Evolutionary conservation across 2,329 filamentous ascomycete species (phyloP).

Genomic region (Paradendryphiella salina): DNA sequence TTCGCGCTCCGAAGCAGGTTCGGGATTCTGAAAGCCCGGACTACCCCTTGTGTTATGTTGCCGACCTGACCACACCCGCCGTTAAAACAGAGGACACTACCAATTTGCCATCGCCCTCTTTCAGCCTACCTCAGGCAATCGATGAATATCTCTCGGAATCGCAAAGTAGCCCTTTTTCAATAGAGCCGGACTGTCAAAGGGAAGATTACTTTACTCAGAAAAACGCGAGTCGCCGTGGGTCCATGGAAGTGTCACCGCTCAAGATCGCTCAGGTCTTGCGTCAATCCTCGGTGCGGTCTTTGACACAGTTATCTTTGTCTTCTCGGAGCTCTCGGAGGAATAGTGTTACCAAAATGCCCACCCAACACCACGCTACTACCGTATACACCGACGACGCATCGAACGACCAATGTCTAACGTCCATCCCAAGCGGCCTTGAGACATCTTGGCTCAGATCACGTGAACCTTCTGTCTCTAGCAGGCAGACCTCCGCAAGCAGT

Average conservation of each 20-base stretch:
- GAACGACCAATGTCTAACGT: slow-evolving; percentile 25
- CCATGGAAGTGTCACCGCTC: slow-evolving; percentile 38
- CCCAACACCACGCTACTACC: slow-evolving; percentile 43
- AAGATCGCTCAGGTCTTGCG: slow-evolving; percentile 33
- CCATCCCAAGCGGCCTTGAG: slow-evolving; percentile 19
- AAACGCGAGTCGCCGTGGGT: slow-evolving; percentile 31
- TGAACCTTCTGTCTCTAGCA: slow-evolving; percentile 20
- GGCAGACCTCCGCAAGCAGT: slow-evolving; percentile 14
- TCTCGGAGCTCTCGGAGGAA: slow-evolving; percentile 35
- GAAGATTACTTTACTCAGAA: slow-evolving; percentile 45
- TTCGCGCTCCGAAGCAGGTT: slow-evolving; percentile 64
- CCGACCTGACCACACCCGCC: slow-evolving; percentile 48
- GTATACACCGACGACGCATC: slow-evolving; percentile 47
- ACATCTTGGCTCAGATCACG: slow-evolving; percentile 26
- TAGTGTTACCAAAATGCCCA: slow-evolving; percentile 29
- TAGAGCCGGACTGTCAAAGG: slow-evolving; percentile 54
- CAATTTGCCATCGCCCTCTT: slow-evolving; percentile 14
- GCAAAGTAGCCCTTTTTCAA: slow-evolving; percentile 22
- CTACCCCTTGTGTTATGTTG: slow-evolving; percentile 62
- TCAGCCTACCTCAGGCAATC: slow-evolving; percentile 20
- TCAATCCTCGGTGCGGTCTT: slow-evolving; percentile 44
- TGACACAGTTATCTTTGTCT: slow-evolving; percentile 36
- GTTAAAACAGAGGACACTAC: slow-evolving; percentile 20
- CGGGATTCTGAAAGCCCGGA: slow-evolving; percentile 58
- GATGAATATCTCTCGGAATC: slow-evolving; percentile 20